Conservation (phyloP, 192 early-diverging fungal species). For the Chytriomyces confervae region DNA sequence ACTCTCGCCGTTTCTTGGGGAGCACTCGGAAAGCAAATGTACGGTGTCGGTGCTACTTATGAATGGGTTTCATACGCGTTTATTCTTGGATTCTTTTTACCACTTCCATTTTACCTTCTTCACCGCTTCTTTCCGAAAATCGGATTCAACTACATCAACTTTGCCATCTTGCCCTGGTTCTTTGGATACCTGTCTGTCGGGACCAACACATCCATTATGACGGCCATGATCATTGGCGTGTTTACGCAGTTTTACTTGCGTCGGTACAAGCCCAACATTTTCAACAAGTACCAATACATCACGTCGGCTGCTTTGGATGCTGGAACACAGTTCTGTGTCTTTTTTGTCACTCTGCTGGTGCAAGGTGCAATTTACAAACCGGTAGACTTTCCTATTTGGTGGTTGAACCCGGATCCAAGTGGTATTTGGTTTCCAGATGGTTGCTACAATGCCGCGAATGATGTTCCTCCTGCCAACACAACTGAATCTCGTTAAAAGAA, state of each 20-base stretch:
- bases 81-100: constrained; percentile 59
- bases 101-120: constrained; percentile 73
- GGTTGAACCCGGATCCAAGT: constrained; percentile 22
- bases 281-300: constrained; percentile 62
- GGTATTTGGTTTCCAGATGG: constrained; percentile 13
- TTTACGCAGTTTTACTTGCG: constrained; percentile 76
- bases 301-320: constrained; percentile 63
- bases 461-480: neutral
- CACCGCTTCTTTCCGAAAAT: constrained; percentile 66
- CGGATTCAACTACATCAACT: constrained; percentile 73
- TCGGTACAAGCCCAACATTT: constrained; percentile 66
- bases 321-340: constrained; percentile 31
- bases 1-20: constrained; percentile 83
- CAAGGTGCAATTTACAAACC: neutral
- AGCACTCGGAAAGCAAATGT: constrained; percentile 61
- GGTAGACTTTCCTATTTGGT: constrained; percentile 5
- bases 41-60: constrained; percentile 68
- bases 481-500: neutral
- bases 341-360: constrained; percentile 13
- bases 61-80: constrained; percentile 45
- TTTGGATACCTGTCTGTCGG: constrained; percentile 51
- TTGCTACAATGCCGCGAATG: constrained; percentile 14
- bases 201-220: constrained; percentile 20
- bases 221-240: constrained; percentile 60
- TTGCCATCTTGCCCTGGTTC: constrained; percentile 68